These are phyloP conservation scores for Taxawa tesnikishii DNA, from an alignment of 2,329 filamentous ascomycete species.

Conservation along the genomic window DNA sequence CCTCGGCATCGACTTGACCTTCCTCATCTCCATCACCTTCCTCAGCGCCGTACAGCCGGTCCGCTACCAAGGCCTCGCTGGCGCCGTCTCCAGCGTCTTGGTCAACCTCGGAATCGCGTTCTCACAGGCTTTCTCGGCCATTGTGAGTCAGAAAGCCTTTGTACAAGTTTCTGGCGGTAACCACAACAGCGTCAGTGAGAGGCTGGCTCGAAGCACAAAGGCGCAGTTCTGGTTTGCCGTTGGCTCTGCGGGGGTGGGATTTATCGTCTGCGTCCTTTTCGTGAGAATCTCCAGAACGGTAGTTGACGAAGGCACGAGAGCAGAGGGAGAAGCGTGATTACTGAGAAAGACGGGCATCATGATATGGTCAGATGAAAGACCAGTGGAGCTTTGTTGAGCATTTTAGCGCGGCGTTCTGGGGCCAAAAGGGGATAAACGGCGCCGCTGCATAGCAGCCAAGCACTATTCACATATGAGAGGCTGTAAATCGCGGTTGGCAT, in stretches of 20 bases:
- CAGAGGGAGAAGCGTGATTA: too few relatives aligned
- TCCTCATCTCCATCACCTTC: constrained; percentile 21
- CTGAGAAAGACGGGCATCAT: too few relatives aligned
- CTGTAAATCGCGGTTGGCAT: too few relatives aligned
- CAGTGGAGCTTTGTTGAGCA: too few relatives aligned
- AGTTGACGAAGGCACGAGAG: too few relatives aligned
- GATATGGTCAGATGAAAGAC: too few relatives aligned
- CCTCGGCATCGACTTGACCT: constrained; percentile 22
- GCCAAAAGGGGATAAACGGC: too few relatives aligned
- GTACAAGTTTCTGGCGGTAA: not conserved
- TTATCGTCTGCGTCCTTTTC: not conserved
- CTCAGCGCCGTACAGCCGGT: constrained; percentile 18
- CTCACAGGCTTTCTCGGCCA: constrained; percentile 20
- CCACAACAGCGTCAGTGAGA: not conserved
- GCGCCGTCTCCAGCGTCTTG: constrained; percentile 21
- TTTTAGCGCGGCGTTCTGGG: too few relatives aligned
- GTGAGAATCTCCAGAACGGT: not conserved
- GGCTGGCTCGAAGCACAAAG: too few relatives aligned
- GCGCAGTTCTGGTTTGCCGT: not conserved
- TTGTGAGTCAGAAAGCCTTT: constrained; percentile 6
- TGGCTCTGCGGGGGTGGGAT: not conserved
- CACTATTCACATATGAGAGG: too few relatives aligned
- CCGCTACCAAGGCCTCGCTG: constrained; percentile 20
- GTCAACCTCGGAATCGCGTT: constrained; percentile 25
- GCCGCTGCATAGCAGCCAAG: too few relatives aligned